A percentile compares a stretch with the other conserved stretches of the same genome.
These are phyloP conservation scores for Beauveria medogensis DNA, from an alignment of 2,329 filamentous ascomycete species.

Conservation along the genomic window DNA sequence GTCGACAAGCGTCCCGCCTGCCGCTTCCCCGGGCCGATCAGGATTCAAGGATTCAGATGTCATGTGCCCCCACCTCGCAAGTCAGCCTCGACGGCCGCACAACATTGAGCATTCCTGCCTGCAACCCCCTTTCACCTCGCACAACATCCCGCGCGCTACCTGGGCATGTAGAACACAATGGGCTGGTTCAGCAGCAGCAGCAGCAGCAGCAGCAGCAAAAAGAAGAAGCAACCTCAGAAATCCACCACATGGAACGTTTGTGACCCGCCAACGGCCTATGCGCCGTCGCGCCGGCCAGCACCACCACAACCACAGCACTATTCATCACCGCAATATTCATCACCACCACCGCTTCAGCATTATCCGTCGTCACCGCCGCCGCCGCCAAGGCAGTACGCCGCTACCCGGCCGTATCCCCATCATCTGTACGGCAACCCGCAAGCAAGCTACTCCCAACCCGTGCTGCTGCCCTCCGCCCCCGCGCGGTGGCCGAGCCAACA, in stretches of 20 bases:
- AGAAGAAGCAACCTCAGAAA: background rate
- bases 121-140: background rate
- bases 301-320: slow-evolving; percentile 7
- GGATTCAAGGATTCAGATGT: background rate
- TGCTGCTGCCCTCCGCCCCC: background rate
- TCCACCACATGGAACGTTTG: slow-evolving; percentile 1
- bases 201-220: background rate
- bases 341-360: background rate
- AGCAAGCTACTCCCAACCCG: background rate
- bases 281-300: background rate
- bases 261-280: slow-evolving; percentile 12
- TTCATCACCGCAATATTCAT: background rate
- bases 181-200: slow-evolving; percentile 8
- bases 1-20: background rate
- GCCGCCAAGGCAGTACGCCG: background rate
- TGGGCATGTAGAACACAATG: background rate
- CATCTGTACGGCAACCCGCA: slow-evolving; percentile 1
- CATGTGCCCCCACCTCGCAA: background rate
- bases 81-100: background rate
- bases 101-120: background rate
- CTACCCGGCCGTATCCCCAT: background rate
- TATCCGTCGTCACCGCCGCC: background rate
- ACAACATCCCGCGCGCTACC: background rate
- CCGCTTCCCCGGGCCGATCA: background rate
- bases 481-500: background rate